Percentiles rank a stretch among this genome's conserved stretches.
Conservation (phyloP, 345 rosid species). For the Eucalyptus cloeziana region DNA sequence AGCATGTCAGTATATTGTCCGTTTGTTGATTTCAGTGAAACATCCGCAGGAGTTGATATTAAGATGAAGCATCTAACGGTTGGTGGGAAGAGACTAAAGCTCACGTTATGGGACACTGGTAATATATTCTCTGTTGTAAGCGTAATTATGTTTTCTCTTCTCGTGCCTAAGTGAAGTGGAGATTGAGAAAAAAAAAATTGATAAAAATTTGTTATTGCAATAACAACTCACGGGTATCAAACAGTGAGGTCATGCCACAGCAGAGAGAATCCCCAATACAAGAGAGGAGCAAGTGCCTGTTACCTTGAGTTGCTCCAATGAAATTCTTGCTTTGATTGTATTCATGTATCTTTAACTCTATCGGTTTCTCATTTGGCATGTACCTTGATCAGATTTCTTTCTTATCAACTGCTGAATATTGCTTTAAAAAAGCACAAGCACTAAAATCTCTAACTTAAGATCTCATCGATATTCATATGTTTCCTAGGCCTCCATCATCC, state of each 20-base stretch:
- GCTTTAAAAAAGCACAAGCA: neutral
- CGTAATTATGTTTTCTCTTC: neutral
- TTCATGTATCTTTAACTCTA: neutral
- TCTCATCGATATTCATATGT: neutral
- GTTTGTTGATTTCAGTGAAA: neutral
- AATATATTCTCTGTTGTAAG: neutral
- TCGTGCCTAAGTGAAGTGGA: neutral
- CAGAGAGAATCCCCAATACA: neutral
- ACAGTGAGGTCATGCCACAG: neutral
- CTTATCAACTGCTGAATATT: neutral
- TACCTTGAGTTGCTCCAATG: neutral
- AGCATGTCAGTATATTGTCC: neutral
- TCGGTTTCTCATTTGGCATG: neutral
- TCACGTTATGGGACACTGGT: conserved; percentile 5
- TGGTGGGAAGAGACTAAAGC: neutral
- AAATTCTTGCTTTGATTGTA: neutral
- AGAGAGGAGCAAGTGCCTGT: neutral
- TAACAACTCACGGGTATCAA: neutral
- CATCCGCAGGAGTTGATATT: neutral
- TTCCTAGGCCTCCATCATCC: neutral
- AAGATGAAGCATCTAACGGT: neutral
- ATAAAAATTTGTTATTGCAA: neutral
- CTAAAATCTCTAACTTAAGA: neutral
- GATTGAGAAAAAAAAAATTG: neutral
- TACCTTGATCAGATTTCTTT: neutral